Evolutionary conservation across 441 rosid species (phyloP).

Genomic region (Heliophila coronopifolia): DNA sequence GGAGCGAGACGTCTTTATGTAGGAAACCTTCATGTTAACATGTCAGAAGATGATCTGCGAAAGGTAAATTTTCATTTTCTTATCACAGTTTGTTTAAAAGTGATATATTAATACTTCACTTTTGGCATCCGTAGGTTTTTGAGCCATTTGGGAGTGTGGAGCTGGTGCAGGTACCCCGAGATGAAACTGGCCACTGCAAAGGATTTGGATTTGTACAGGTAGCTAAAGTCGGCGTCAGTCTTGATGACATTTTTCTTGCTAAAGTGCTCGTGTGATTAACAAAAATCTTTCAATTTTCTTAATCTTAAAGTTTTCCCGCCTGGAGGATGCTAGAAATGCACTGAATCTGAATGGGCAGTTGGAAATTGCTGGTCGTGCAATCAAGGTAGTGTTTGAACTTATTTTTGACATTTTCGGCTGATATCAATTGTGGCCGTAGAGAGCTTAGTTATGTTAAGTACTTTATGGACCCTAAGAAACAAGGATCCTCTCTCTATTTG

Average conservation of each 20-base stretch:
- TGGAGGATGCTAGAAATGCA: slow-evolving; percentile 94
- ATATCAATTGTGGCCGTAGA: background rate
- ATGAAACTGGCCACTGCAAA: slow-evolving; percentile 82
- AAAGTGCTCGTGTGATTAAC: slow-evolving; percentile 3
- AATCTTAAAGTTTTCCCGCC: slow-evolving; percentile 69
- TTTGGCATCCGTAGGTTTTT: slow-evolving; percentile 58
- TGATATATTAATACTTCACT: slow-evolving; percentile 7
- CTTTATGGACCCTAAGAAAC: slow-evolving; percentile 4
- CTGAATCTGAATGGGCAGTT: slow-evolving; percentile 82
- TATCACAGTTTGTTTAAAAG: background rate
- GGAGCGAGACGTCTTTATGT: slow-evolving; percentile 92
- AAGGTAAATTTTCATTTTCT: slow-evolving; percentile 40
- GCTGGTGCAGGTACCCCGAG: slow-evolving; percentile 89
- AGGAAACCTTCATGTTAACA: slow-evolving; percentile 83
- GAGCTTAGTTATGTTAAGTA: background rate
- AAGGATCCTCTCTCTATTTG: background rate
- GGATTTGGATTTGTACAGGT: slow-evolving; percentile 99
- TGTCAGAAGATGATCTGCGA: slow-evolving; percentile 86
- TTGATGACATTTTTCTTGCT: background rate
- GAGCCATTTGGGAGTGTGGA: slow-evolving; percentile 93
- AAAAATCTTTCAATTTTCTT: background rate
- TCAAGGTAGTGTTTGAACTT: slow-evolving; percentile 53
- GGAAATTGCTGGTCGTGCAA: slow-evolving; percentile 88
- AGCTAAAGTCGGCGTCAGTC: slow-evolving; percentile 17
- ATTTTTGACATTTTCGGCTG: background rate